Evolutionary conservation across 1,284 basidiomycete species (phyloP), one percentile per base, ranked within the genome.

Genomic region (Acaromyces ingoldii): DNA sequence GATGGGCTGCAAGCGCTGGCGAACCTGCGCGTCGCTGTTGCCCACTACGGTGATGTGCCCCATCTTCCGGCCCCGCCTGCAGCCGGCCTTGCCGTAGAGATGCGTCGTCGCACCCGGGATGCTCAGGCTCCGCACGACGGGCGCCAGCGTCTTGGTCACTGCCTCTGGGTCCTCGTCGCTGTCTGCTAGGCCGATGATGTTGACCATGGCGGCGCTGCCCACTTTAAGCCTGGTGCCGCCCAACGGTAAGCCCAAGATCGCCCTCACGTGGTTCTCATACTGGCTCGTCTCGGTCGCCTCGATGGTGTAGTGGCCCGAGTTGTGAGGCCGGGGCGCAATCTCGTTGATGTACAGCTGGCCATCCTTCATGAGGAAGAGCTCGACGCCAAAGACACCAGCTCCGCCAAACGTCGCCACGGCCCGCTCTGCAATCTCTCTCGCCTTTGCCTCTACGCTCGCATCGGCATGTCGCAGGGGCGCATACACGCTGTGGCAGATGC

Each of bases 281-380:
- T 98, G 95, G 11, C 91, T 96, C 2, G 91, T 89, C 65, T 90
- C 82, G 76, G 90, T 95, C 0, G 93, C 92, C 78, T 97, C 93
- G 72, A 98, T 97, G n/a, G 93, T 97, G 78, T 97, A 96, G 76
- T 99, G 95, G 0, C 93, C 93, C 7, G 91, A 96, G 78, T 98
- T 99, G 77, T 99, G 95, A 0, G 95, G 93, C 21, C 95, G 83
- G n/a, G 95, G 95, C 0, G 95, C 95, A 59, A 99, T 96, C 79
- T 99, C 95, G 77, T 99, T 98, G 63, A 98, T 82, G 55, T 86
- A 84, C 2, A 98, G 78, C 82, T 67, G 66, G 88, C 93, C 91
- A 70, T 91, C 83, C 25, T 81, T 78, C 81, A 95, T 82, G 42
- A 97, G 79, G 78, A 99, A 99, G 89, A 98, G 90, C 77, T 98